These are phyloP conservation scores for Pisolithus thermaeus DNA, from an alignment of 1,284 basidiomycete genomes.

Conservation along the genomic window DNA sequence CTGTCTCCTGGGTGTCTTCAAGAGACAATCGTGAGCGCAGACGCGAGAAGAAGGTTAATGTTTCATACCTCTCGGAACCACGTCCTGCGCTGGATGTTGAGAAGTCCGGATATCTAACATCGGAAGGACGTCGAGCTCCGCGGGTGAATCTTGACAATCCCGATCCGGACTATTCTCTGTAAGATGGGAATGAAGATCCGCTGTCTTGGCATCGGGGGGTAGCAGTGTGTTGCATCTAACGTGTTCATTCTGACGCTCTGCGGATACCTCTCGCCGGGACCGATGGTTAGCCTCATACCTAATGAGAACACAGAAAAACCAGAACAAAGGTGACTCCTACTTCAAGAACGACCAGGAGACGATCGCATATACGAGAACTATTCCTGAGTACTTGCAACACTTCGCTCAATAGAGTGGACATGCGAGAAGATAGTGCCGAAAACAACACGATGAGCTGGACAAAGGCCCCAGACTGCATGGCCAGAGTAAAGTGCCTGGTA, in stretches of 20 bases:
- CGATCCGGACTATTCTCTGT: not conserved
- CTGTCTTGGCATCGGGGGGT: not conserved
- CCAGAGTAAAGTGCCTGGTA: conserved; percentile 51
- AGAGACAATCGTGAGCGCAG: conserved; percentile 5
- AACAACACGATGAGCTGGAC: conserved; percentile 58
- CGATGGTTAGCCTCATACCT: conserved; percentile 11
- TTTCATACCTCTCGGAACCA: conserved; percentile 7
- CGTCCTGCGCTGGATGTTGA: not conserved
- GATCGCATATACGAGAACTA: conserved; percentile 23
- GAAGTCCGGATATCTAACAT: conserved; percentile 1
- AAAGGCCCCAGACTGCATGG: conserved; percentile 68
- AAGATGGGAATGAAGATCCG: conserved; percentile 10
- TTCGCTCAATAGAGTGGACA: conserved; percentile 43
- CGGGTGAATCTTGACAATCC: not conserved
- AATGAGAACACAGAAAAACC: conserved; percentile 7
- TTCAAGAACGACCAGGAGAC: conserved; percentile 22
- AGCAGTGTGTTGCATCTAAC: not conserved
- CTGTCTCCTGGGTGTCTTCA: conserved; percentile 3
- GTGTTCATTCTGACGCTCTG: not conserved
- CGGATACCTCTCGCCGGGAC: not conserved
- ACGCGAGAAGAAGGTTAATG: not conserved
- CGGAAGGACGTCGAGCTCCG: not conserved
- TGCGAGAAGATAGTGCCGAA: conserved; percentile 53
- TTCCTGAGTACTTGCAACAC: conserved; percentile 34
- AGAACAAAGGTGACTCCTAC: conserved; percentile 11